These are phyloP conservation scores for Penicillium nucicola DNA, from an alignment of 495 filamentous ascomycete species.

Conservation along the genomic window DNA sequence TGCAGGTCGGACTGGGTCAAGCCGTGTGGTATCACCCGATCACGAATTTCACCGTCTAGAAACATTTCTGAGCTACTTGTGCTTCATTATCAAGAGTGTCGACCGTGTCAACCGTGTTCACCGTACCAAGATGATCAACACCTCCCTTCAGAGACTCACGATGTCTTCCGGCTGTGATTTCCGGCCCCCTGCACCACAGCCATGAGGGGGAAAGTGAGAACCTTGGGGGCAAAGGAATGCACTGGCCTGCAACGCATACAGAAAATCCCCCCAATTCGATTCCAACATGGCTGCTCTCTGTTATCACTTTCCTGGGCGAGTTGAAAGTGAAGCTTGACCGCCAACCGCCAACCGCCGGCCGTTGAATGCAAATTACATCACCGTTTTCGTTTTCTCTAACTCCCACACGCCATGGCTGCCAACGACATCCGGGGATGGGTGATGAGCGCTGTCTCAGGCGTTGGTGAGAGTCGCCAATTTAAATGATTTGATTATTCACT, in stretches of 20 bases:
- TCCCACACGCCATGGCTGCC: slow-evolving; percentile 37
- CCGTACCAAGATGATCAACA: no score
- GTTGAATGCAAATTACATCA: slow-evolving; percentile 15
- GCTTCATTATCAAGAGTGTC: no score
- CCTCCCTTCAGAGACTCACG: neutral
- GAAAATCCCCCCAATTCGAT: neutral
- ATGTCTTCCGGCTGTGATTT: neutral
- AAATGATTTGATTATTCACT: neutral
- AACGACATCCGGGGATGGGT: slow-evolving; percentile 95
- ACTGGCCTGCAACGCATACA: neutral
- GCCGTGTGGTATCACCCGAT: neutral
- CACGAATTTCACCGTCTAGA: neutral
- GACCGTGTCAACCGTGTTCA: no score
- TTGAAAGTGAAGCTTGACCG: slow-evolving; percentile 11
- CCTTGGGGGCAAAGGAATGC: slow-evolving; percentile 15
- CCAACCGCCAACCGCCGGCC: neutral
- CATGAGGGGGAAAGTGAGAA: slow-evolving; percentile 8
- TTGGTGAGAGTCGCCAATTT: slow-evolving; percentile 49
- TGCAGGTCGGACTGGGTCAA: no score
- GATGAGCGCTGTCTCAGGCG: slow-evolving; percentile 79
- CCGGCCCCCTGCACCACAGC: neutral
- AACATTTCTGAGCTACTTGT: no score
- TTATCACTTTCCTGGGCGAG: neutral
- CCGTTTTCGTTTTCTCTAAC: slow-evolving; percentile 10
- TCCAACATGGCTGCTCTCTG: neutral